Conservation (phyloP, 1,139 yeast species). For the Casaregolazyma lundiana region DNA sequence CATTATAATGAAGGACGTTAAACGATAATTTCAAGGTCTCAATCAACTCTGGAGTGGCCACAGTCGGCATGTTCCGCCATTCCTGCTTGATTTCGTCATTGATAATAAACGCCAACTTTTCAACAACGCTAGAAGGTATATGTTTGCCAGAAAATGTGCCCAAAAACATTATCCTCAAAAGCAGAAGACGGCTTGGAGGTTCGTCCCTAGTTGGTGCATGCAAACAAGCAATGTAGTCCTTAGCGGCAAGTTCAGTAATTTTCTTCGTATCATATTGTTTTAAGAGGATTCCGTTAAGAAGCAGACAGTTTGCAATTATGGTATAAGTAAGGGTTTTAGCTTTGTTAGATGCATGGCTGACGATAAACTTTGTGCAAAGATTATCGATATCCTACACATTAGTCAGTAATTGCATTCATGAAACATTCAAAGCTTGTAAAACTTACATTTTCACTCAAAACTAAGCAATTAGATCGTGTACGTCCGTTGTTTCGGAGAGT, state of each 20-base stretch:
- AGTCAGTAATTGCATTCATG: background rate
- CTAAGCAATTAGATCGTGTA: background rate
- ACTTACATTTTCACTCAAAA: slow-evolving; percentile 1
- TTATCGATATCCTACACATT: slow-evolving; percentile 3
- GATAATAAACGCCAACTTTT: slow-evolving; percentile 16
- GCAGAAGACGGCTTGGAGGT: slow-evolving; percentile 7
- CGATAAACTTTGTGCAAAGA: background rate
- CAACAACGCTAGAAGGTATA: slow-evolving; percentile 13
- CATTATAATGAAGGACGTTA: slow-evolving; percentile 23
- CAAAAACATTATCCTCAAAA: slow-evolving; percentile 21
- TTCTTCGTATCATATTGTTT: slow-evolving; percentile 15
- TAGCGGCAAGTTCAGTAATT: background rate
- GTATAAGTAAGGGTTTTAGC: slow-evolving; percentile 21
- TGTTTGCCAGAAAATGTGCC: slow-evolving; percentile 20
- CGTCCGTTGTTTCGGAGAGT: slow-evolving; percentile 3
- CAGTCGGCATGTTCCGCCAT: background rate
- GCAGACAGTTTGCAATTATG: slow-evolving; percentile 24
- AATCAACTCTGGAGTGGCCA: slow-evolving; percentile 13
- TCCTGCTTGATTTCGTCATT: slow-evolving; percentile 12
- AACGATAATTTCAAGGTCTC: slow-evolving; percentile 22
- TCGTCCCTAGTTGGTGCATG: background rate
- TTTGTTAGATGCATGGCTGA: slow-evolving; percentile 7
- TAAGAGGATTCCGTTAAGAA: slow-evolving; percentile 18
- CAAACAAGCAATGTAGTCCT: slow-evolving; percentile 2
- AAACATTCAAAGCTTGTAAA: background rate